These are phyloP conservation scores for Fomitopsis betulina DNA, from an alignment of 1,284 basidiomycete species.

Conservation along the genomic window DNA sequence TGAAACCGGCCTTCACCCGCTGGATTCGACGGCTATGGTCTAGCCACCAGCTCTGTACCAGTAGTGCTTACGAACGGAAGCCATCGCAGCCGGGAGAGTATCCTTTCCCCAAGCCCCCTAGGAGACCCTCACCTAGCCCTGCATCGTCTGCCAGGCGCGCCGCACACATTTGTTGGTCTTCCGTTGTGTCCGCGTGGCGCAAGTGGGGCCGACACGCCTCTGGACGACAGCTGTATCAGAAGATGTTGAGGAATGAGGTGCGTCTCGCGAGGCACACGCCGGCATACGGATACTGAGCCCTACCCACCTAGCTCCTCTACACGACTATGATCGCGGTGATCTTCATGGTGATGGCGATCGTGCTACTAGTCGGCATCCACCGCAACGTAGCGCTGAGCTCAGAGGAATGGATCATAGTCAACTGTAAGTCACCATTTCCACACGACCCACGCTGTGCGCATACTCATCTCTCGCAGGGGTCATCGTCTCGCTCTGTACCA, in stretches of 20 bases:
- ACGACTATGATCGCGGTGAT: slow-evolving; percentile 50
- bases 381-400: slow-evolving; percentile 39
- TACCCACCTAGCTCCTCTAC: slow-evolving; percentile 47
- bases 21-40: slow-evolving; percentile 15
- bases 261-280: slow-evolving; percentile 6
- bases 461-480: slow-evolving; percentile 38
- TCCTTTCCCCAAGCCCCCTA: slow-evolving; percentile 22
- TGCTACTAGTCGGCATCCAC: slow-evolving; percentile 48
- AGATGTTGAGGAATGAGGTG: slow-evolving; percentile 56
- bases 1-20: slow-evolving; percentile 4
- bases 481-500: slow-evolving; percentile 50
- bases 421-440: slow-evolving; percentile 41
- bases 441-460: background rate
- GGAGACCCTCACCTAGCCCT: background rate
- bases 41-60: slow-evolving; percentile 11
- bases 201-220: slow-evolving; percentile 47
- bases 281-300: background rate
- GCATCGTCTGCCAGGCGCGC: background rate
- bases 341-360: slow-evolving; percentile 44
- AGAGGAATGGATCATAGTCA: slow-evolving; percentile 48
- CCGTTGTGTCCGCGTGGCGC: slow-evolving; percentile 36
- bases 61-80: slow-evolving; percentile 23
- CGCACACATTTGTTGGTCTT: slow-evolving; percentile 15
- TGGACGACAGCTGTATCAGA: slow-evolving; percentile 47
- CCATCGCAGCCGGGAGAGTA: slow-evolving; percentile 18